phyloP scores from a whole-genome alignment of 352 stramenopile species.

The Globisporangium parvum region DNA sequence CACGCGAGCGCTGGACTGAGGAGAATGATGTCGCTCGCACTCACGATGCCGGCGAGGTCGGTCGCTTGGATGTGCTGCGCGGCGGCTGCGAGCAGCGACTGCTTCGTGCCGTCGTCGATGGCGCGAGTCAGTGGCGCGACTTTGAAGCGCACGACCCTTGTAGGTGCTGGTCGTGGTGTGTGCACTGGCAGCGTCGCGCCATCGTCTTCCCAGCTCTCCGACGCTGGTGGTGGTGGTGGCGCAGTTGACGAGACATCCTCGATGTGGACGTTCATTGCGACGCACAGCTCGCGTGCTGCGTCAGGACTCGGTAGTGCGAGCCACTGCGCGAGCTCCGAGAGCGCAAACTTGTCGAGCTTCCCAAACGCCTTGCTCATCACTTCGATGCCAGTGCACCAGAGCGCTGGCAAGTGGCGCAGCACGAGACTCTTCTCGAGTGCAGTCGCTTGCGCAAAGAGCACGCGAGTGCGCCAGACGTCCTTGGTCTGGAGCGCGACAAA shows the following conservation, averaged over 20 bases:
- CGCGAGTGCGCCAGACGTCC: conserved; percentile 31
- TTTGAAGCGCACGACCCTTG: conserved; percentile 32
- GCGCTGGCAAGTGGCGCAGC: conserved; percentile 29
- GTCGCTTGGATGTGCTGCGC: conserved; percentile 13
- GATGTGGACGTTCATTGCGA: conserved; percentile 37
- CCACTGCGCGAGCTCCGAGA: conserved; percentile 34
- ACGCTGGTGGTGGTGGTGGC: background rate
- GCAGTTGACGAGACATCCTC: background rate
- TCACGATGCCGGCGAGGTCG: background rate
- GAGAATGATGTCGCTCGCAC: conserved; percentile 7
- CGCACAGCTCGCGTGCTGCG: conserved; percentile 28
- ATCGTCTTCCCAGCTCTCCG: conserved; percentile 14
- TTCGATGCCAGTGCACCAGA: conserved; percentile 29
- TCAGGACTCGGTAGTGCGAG: conserved; percentile 17
- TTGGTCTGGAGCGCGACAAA: conserved; percentile 52
- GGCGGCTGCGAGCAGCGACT: conserved; percentile 17
- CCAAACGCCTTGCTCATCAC: conserved; percentile 60
- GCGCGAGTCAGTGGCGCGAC: conserved; percentile 17
- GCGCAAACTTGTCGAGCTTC: conserved; percentile 48
- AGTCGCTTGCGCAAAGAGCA: conserved; percentile 19
- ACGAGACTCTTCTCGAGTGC: conserved; percentile 31
- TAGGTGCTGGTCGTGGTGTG: background rate
- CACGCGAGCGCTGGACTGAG: background rate
- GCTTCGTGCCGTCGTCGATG: conserved; percentile 14
- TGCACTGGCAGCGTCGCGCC: background rate